Conservation (phyloP, 345 rosid species). For the Hirschfeldia incana region DNA sequence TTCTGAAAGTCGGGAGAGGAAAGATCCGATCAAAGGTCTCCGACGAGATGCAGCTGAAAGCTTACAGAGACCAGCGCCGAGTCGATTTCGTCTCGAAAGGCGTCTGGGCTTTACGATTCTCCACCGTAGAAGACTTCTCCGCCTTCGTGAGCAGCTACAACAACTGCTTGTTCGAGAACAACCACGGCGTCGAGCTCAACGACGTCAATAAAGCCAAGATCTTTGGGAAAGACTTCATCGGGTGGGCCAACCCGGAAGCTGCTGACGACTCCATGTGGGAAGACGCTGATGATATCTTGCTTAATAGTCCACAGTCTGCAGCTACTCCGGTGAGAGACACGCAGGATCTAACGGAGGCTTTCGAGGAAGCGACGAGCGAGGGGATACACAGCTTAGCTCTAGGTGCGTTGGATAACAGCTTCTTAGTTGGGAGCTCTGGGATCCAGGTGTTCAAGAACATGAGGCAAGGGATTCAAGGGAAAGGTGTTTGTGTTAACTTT, state of each 20-base stretch:
- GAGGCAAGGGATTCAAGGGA: constrained; percentile 92
- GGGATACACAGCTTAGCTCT: constrained; percentile 96
- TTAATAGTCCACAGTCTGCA: constrained; percentile 56
- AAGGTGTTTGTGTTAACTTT: constrained; percentile 86
- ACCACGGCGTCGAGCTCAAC: constrained; percentile 71
- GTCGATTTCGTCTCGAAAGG: constrained; percentile 87
- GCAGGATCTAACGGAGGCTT: constrained; percentile 85
- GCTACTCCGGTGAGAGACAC: constrained; percentile 57
- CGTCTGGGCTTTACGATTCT: constrained; percentile 90
- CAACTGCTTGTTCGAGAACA: constrained; percentile 88
- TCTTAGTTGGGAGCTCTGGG: constrained; percentile 84
- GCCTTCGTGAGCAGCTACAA: constrained; percentile 51
- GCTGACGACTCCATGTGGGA: constrained; percentile 99
- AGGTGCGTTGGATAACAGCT: constrained; percentile 95
- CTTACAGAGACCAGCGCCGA: constrained; percentile 78
- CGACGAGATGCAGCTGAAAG: constrained; percentile 72
- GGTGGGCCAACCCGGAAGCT: constrained; percentile 86
- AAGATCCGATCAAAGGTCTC: constrained; percentile 59
- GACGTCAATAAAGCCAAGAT: constrained; percentile 79
- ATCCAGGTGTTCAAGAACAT: constrained; percentile 94
- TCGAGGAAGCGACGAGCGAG: constrained; percentile 84
- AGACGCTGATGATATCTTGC: constrained; percentile 79
- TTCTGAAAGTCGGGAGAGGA: constrained; percentile 57
- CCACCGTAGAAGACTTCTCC: constrained; percentile 55
- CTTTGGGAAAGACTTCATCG: constrained; percentile 89